phyloP scores from a whole-genome alignment of 331 rosid genomes.

The Malus hybrid region DNA sequence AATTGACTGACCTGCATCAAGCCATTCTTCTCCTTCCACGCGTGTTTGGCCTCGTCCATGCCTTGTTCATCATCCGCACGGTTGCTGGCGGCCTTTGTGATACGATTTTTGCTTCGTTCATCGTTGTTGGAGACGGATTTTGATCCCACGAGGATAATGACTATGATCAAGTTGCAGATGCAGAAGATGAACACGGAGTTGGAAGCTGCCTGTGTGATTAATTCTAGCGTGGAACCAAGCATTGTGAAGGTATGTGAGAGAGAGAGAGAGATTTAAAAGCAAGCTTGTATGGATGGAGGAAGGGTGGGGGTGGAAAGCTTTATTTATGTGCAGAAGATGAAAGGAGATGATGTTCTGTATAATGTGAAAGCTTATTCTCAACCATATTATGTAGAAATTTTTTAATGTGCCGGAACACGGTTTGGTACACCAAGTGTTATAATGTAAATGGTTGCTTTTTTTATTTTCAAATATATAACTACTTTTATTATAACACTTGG shows the following conservation, averaged over 20 bases:
- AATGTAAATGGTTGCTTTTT: no score
- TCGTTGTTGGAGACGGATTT: constrained; percentile 14
- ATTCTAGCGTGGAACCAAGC: constrained; percentile 42
- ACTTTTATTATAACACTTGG: no score
- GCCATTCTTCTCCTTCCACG: background rate
- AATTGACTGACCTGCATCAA: constrained; percentile 1
- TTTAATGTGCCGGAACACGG: fast-evolving
- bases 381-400: background rate
- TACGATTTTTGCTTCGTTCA: constrained; percentile 21
- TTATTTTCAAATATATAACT: no score
- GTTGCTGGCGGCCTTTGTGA: constrained; percentile 1
- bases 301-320: background rate
- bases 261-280: background rate
- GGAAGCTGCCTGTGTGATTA: constrained; percentile 48
- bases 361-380: no score
- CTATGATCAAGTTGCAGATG: constrained; percentile 61
- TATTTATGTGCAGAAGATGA: background rate
- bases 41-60: constrained; percentile 15
- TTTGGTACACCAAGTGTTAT: no score
- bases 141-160: constrained; percentile 34
- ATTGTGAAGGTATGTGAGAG: constrained; percentile 6
- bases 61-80: background rate
- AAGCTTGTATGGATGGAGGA: background rate
- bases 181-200: constrained; percentile 61
- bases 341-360: no score